A percentile compares a stretch with the other conserved stretches of the same genome.
These are phyloP conservation scores for Fusarium gaditjirri DNA, from an alignment of 2,329 filamentous ascomycete species.

Conservation along the genomic window DNA sequence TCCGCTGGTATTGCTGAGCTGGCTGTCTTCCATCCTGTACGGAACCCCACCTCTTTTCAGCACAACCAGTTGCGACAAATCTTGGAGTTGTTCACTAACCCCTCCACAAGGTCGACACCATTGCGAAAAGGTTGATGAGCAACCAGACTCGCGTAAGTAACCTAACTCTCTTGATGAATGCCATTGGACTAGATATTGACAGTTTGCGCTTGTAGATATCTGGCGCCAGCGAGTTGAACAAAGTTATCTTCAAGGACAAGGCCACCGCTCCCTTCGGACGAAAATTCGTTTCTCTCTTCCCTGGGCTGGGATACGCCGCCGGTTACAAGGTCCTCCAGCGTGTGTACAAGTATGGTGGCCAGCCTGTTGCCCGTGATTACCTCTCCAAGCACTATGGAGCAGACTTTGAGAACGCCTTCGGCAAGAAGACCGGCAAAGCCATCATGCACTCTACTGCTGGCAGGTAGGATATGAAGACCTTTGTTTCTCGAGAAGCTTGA, in stretches of 20 bases:
- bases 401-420: conserved; percentile 89
- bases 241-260: conserved; percentile 93
- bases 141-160: conserved; percentile 78
- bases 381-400: conserved; percentile 81
- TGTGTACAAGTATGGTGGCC: conserved; percentile 98
- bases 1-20: conserved; percentile 93
- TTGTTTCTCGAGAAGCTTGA: neutral
- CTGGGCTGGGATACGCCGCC: conserved; percentile 94
- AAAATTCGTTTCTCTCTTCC: conserved; percentile 97
- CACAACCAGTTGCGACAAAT: conserved; percentile 3
- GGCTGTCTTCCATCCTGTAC: conserved; percentile 89
- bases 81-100: conserved; percentile 33
- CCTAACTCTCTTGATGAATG: conserved; percentile 39
- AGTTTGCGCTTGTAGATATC: conserved; percentile 44
- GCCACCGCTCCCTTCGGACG: conserved; percentile 73
- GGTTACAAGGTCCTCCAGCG: conserved; percentile 98
- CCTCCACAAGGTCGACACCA: conserved; percentile 83
- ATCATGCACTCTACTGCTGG: conserved; percentile 98
- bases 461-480: conserved; percentile 63
- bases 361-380: conserved; percentile 94
- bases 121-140: conserved; percentile 99
- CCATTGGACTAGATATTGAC: conserved; percentile 28
- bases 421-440: conserved; percentile 96
- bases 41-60: conserved; percentile 43
- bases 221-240: conserved; percentile 73